Base-by-base conservation (phyloP, 1,284 basidiomycete species). In the Leccinum subrobustum region DNA sequence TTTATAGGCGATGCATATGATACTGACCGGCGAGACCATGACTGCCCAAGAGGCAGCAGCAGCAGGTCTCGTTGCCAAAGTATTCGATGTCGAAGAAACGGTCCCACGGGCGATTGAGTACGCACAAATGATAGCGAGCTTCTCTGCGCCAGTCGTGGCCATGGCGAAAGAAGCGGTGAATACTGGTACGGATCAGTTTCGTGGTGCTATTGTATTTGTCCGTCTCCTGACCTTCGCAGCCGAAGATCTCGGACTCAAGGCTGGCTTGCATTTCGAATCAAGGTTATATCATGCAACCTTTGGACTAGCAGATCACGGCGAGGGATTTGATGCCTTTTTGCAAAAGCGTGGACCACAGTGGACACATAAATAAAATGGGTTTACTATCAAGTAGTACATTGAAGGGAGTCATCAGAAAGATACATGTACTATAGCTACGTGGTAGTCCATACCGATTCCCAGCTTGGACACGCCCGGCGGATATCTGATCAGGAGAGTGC, bases 281-380 rank as follows among this genome's bases (percentile, higher is more conserved):
- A 76, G 85, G 54, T 72, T 89, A 37, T 89, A 89, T 80, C 86
- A 89, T 68, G 75, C 79, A 55, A 77, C 87, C 29, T 89, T 89
- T 68, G 83, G 84, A 18, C 86, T 88, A 60, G 76, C 79, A 56
- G 88, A 89, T 71, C 86, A 87, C 73, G 83, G 83, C 69, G 85
- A 88, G 71, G 83, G 81, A 23, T 87, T 88, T 80, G 71, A 76
- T 20, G 87, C 87, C 1, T 89, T 89, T 71, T 78, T 83, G 20
- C 83, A 86, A 71, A 89, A 89, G 78, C 77, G 86, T 59, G 79
- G 78, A 63, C 73, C 84, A 18, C 66, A 66, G 35, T 75, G 74
- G 70, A 37, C 44, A 33, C 70, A 73, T 54, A 63, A 63, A 27
- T 74, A 64, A 56, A 48, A 51, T 18, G 42, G 14, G 3, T 51